Evolutionary conservation across 257 asterid species (phyloP).

Genomic region (Petunia axillaris): DNA sequence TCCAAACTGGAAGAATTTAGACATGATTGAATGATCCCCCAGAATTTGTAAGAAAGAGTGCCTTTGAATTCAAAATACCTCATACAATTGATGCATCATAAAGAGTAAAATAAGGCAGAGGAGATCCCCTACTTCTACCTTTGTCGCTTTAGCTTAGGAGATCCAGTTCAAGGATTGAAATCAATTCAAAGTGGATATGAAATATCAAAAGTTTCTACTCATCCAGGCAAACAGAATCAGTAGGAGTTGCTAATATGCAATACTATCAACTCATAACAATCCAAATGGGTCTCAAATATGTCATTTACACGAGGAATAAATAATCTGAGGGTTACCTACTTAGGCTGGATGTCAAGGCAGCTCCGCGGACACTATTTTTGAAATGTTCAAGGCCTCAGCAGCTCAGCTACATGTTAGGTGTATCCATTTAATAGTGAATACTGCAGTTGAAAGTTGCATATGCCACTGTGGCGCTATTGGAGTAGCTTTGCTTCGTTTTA

Average conservation of each 20-base stretch:
- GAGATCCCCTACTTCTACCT: slow-evolving; percentile 12
- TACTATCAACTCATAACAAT: not conserved
- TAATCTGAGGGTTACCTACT: not conserved
- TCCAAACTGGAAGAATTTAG: not conserved
- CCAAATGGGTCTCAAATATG: slow-evolving; percentile 1
- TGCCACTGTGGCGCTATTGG: not conserved
- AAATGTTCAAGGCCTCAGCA: not conserved
- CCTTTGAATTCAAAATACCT: slow-evolving; percentile 20
- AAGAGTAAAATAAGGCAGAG: not conserved
- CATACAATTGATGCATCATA: not conserved
- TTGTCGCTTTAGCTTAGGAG: not conserved
- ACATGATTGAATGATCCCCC: not conserved
- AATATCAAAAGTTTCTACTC: not conserved
- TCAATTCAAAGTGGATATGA: not conserved
- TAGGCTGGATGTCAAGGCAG: not conserved
- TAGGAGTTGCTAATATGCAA: not conserved
- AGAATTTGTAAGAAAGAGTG: not conserved
- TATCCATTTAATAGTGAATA: slow-evolving; percentile 3
- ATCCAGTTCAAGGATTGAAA: slow-evolving; percentile 22
- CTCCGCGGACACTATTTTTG: not conserved
- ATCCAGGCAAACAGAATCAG: slow-evolving; percentile 2
- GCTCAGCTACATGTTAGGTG: slow-evolving; percentile 14
- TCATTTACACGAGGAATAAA: not conserved
- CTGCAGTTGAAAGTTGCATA: not conserved
- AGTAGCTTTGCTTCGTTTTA: not conserved